A percentile compares a stretch with the other conserved stretches of the same genome.
Conservation (phyloP, 116 monocot genomes). For the Zostera marina region DNA sequence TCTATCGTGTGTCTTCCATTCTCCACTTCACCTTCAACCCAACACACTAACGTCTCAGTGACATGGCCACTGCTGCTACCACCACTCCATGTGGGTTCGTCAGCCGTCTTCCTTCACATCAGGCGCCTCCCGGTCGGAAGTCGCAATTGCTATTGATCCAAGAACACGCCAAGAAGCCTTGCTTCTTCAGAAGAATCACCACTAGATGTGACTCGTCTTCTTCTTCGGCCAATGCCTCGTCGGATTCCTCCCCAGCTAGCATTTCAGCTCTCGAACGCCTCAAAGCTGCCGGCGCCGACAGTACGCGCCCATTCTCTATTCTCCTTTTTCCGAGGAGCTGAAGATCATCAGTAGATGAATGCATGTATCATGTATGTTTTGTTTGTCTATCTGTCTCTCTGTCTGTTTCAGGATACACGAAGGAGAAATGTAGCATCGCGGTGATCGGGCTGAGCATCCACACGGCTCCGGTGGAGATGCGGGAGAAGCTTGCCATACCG, state of each 20-base stretch:
- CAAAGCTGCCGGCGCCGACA: conserved; percentile 50
- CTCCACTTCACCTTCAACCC: too few species aligned
- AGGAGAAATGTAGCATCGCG: conserved; percentile 85
- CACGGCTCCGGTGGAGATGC: conserved; percentile 97
- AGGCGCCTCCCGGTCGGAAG: neutral
- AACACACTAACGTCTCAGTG: too few species aligned
- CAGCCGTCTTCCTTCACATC: neutral
- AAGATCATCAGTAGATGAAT: too few species aligned
- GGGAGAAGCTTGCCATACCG: conserved; percentile 91
- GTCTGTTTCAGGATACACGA: conserved; percentile 63
- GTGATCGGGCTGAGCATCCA: conserved; percentile 89
- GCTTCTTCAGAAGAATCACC: neutral
- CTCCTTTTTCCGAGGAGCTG: too few species aligned
- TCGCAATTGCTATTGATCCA: neutral
- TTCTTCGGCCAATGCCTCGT: neutral
- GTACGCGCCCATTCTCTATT: conserved; percentile 21
- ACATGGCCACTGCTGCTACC: neutral
- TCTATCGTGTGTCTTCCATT: too few species aligned
- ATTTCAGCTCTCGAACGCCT: conserved; percentile 76
- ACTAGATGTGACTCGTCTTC: neutral
- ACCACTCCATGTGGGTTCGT: neutral
- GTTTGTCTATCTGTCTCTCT: neutral
- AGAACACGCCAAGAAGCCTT: neutral
- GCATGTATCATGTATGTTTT: neutral
- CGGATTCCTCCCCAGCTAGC: conserved; percentile 27